phyloP scores from a whole-genome alignment of 2,329 filamentous ascomycete species.

The Apiospora kogelbergensis region DNA sequence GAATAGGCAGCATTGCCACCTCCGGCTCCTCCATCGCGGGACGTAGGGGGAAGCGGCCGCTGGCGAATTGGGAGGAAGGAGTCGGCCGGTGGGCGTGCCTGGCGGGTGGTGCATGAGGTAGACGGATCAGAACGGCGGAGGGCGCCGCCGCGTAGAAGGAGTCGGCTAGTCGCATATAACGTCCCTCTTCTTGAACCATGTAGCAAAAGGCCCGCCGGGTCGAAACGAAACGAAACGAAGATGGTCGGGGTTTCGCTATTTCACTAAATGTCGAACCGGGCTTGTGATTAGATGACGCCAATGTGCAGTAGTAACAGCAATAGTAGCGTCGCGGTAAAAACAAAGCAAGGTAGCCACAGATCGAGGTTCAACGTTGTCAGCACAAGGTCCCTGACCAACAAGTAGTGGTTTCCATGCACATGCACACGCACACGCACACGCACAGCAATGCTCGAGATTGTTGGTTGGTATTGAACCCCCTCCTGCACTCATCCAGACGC shows the following conservation, averaged over 20 bases:
- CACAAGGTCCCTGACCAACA: background rate
- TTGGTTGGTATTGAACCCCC: background rate
- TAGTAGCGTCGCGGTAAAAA: background rate
- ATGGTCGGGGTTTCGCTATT: background rate
- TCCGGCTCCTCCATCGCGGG: conserved; percentile 12
- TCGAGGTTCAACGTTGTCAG: background rate
- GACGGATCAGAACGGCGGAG: background rate
- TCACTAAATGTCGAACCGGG: background rate
- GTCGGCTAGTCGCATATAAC: background rate
- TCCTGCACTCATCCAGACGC: background rate
- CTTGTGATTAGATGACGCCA: background rate
- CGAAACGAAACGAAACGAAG: background rate
- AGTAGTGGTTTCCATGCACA: background rate
- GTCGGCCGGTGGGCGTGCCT: conserved; percentile 5
- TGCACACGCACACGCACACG: background rate
- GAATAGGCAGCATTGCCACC: conserved; percentile 22
- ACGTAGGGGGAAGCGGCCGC: conserved; percentile 12
- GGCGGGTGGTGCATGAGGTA: background rate
- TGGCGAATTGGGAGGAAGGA: background rate
- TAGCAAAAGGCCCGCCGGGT: background rate
- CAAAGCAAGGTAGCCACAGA: too few relatives aligned
- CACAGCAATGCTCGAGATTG: background rate
- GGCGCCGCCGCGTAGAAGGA: background rate
- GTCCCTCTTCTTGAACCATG: background rate
- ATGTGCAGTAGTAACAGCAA: background rate